Evolutionary conservation across 257 asterid species (phyloP).

Genomic region (Solanum medicagineum): DNA sequence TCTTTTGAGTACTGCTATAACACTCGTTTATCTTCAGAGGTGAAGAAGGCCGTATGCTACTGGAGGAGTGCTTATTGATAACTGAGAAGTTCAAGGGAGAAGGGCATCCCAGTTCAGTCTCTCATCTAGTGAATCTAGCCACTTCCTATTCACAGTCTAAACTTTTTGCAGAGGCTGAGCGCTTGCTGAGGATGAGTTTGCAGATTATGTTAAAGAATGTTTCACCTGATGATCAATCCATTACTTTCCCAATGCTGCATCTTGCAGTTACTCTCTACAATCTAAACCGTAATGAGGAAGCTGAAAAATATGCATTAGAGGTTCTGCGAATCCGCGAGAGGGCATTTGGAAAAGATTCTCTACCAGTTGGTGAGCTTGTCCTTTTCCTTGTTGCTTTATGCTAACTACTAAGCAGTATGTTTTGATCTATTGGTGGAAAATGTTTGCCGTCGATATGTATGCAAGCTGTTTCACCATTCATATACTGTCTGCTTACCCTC

Average conservation of each 20-base stretch:
- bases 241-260: constrained; percentile 79
- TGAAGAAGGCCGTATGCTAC: constrained; percentile 65
- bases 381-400: background rate
- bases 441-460: background rate
- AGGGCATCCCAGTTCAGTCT: constrained; percentile 61
- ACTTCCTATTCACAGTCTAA: constrained; percentile 74
- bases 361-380: constrained; percentile 68
- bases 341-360: constrained; percentile 75
- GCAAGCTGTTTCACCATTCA: background rate
- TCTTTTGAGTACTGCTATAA: background rate
- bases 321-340: constrained; percentile 57
- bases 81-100: constrained; percentile 59
- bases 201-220: constrained; percentile 50
- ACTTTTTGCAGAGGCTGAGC: constrained; percentile 80
- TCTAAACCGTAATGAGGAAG: constrained; percentile 70
- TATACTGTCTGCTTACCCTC: background rate
- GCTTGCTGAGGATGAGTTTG: constrained; percentile 57
- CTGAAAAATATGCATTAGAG: constrained; percentile 61
- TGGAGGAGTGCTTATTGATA: constrained; percentile 59
- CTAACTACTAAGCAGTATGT: background rate
- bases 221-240: constrained; percentile 68
- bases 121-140: constrained; percentile 81
- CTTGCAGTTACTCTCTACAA: constrained; percentile 65
- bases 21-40: constrained; percentile 28
- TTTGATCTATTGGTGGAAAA: background rate